Evolutionary conservation across 805 yeast genomes (phyloP).

Genomic region (Cyberlindnera misumaiensis): DNA sequence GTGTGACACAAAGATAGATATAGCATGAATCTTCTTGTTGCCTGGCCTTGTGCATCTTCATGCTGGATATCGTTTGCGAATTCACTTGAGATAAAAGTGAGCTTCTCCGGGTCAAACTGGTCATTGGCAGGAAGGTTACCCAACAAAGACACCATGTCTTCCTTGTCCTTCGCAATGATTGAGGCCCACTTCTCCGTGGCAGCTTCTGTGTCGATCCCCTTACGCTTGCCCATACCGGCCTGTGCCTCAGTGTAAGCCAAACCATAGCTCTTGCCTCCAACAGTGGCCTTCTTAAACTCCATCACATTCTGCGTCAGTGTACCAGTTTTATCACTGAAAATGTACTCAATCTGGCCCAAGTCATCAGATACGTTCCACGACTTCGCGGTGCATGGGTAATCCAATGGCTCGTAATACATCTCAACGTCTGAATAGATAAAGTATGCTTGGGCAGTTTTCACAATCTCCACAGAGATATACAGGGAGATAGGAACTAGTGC

Average conservation of each 20-base stretch:
- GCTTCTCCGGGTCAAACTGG: constrained; percentile 44
- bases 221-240: constrained; percentile 69
- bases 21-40: constrained; percentile 68
- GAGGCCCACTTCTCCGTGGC: constrained; percentile 46
- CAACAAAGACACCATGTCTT: constrained; percentile 46
- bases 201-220: constrained; percentile 62
- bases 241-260: constrained; percentile 77
- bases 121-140: constrained; percentile 29
- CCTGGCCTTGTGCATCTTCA: constrained; percentile 47
- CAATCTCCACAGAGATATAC: constrained; percentile 74
- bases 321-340: constrained; percentile 81
- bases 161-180: constrained; percentile 47
- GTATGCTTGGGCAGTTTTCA: constrained; percentile 73
- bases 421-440: constrained; percentile 70
- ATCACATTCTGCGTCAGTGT: constrained; percentile 76
- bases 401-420: constrained; percentile 62
- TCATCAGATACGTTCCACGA: constrained; percentile 84
- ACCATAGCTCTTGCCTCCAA: constrained; percentile 67
- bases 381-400: constrained; percentile 78
- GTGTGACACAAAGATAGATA: constrained; percentile 74
- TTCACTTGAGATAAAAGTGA: constrained; percentile 63
- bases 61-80: constrained; percentile 49
- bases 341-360: constrained; percentile 77
- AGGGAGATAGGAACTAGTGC: constrained; percentile 78
- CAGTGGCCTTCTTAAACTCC: constrained; percentile 80